phyloP scores from a whole-genome alignment of 2,329 filamentous ascomycete species.

The Penicillium palitans region DNA sequence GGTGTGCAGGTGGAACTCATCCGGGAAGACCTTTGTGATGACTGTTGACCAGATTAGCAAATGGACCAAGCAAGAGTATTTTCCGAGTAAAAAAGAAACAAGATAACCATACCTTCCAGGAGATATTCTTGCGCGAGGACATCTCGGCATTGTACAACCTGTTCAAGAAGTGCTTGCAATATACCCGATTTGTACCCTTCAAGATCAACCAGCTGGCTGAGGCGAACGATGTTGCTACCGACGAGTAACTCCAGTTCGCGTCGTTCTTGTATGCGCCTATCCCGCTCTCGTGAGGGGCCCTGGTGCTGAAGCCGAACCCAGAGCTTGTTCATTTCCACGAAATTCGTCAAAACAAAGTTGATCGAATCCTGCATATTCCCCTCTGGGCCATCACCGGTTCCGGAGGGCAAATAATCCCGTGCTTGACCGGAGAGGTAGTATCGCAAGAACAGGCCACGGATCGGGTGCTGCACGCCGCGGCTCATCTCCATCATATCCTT shows the following conservation, averaged over 20 bases:
- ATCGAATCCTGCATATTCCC: slow-evolving; percentile 97
- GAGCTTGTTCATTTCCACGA: slow-evolving; percentile 99
- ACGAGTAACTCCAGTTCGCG: slow-evolving; percentile 94
- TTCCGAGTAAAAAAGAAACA: neutral
- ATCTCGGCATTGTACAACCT: slow-evolving; percentile 96
- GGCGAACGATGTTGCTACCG: slow-evolving; percentile 89
- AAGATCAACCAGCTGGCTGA: slow-evolving; percentile 93
- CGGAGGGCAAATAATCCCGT: slow-evolving; percentile 79
- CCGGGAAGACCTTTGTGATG: slow-evolving; percentile 97
- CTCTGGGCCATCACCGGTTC: slow-evolving; percentile 84
- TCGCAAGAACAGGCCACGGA: slow-evolving; percentile 88
- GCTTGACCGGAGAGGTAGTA: slow-evolving; percentile 97
- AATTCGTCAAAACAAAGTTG: slow-evolving; percentile 96
- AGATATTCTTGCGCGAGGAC: slow-evolving; percentile 97
- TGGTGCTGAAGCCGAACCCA: slow-evolving; percentile 98
- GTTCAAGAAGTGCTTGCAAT: slow-evolving; percentile 82
- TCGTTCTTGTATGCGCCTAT: slow-evolving; percentile 88
- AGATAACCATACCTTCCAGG: slow-evolving; percentile 64
- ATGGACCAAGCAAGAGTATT: slow-evolving; percentile 15
- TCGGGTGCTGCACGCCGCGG: slow-evolving; percentile 92
- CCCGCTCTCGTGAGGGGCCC: slow-evolving; percentile 90
- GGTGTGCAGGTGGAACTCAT: slow-evolving; percentile 97
- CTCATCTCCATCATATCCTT: slow-evolving; percentile 99
- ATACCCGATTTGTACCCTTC: slow-evolving; percentile 92
- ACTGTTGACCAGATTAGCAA: slow-evolving; percentile 54